Conservation (phyloP, 2,329 filamentous ascomycete species). For the Trichoderma sp. region DNA sequence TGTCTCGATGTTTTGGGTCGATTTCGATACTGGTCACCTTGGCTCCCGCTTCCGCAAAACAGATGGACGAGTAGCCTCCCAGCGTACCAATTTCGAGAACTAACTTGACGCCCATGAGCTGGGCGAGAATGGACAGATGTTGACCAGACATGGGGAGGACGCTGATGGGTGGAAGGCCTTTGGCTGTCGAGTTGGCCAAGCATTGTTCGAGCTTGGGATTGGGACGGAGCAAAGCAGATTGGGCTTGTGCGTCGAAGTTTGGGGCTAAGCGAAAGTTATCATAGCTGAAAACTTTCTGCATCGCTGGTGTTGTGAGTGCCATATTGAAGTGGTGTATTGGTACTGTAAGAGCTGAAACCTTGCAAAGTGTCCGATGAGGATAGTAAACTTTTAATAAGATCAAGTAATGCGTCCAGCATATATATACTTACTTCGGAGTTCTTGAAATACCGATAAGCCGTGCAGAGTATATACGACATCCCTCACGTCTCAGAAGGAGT, state of each 20-base stretch:
- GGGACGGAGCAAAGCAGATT: neutral
- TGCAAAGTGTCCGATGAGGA: neutral
- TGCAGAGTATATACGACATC: neutral
- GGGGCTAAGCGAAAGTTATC: neutral
- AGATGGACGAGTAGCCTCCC: neutral
- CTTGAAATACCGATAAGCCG: neutral
- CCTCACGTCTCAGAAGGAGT: neutral
- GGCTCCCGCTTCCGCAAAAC: neutral
- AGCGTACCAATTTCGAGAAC: neutral
- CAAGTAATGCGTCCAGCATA: neutral
- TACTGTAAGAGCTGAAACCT: neutral
- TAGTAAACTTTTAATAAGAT: neutral
- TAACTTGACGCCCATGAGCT: neutral
- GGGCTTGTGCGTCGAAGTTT: neutral
- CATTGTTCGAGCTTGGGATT: neutral
- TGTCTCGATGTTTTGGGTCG: neutral
- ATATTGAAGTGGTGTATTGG: neutral
- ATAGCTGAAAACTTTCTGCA: neutral
- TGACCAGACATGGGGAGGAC: neutral
- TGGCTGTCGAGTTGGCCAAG: neutral
- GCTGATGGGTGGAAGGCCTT: neutral
- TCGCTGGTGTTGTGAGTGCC: neutral
- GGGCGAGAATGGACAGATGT: neutral
- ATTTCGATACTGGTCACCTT: neutral
- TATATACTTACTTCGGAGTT: neutral